Evolutionary conservation across 108 stramenopile genomes (phyloP).

Genomic region (Cyclotella choctawhatcheeana): DNA sequence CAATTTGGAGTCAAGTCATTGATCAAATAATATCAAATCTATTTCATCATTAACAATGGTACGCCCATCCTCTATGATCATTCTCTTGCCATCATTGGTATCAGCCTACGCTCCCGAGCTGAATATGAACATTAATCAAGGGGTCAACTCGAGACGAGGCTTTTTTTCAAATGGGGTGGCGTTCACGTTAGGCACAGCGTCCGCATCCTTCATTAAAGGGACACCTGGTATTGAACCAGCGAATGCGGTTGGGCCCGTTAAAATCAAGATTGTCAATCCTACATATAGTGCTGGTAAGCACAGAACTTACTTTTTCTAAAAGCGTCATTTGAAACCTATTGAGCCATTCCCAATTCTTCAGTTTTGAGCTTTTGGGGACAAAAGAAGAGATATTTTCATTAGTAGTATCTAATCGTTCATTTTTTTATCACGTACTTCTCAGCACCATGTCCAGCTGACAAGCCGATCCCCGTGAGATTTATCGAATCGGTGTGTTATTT

Average conservation of each 20-base stretch:
- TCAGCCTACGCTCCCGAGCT: slow-evolving; percentile 8
- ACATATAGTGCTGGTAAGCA: slow-evolving; percentile 74
- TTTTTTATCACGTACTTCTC: too few relatives aligned
- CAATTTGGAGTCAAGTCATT: neutral
- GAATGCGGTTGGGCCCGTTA: slow-evolving; percentile 88
- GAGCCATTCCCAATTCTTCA: too few relatives aligned
- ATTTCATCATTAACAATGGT: slow-evolving; percentile 13
- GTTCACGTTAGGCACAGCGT: slow-evolving; percentile 13
- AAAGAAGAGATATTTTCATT: too few relatives aligned
- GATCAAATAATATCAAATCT: too few relatives aligned
- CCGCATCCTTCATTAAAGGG: neutral
- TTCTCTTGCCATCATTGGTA: neutral
- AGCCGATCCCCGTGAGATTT: slow-evolving; percentile 55
- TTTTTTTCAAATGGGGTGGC: slow-evolving; percentile 5
- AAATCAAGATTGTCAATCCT: slow-evolving; percentile 74
- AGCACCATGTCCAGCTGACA: too few relatives aligned
- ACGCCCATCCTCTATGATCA: neutral
- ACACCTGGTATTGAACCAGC: slow-evolving; percentile 6
- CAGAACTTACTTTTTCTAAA: too few relatives aligned
- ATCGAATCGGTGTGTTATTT: neutral
- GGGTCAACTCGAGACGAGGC: neutral
- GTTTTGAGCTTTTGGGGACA: too few relatives aligned
- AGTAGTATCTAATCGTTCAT: too few relatives aligned
- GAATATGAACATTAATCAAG: neutral
- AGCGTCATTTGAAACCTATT: slow-evolving; percentile 80